These are phyloP conservation scores for Mrakia gelida DNA, from an alignment of 768 basidiomycete species.

Conservation along the genomic window DNA sequence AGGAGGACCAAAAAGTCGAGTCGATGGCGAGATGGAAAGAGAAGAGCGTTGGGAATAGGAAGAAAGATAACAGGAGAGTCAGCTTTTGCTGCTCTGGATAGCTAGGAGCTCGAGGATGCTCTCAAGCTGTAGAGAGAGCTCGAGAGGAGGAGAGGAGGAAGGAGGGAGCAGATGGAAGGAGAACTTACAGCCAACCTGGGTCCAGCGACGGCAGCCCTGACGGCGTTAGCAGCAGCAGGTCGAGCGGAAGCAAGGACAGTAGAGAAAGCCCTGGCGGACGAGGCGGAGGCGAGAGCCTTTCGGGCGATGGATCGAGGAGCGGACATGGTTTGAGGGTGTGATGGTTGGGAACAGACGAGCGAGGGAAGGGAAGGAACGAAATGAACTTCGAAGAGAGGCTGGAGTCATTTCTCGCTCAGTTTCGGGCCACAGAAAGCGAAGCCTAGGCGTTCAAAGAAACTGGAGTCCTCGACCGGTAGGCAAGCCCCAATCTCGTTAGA, in stretches of 20 bases:
- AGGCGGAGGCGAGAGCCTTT: slow-evolving; percentile 31
- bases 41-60: background rate
- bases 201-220: slow-evolving; percentile 32
- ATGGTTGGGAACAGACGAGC: background rate
- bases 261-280: slow-evolving; percentile 38
- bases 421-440: background rate
- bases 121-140: background rate
- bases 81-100: background rate
- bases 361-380: background rate
- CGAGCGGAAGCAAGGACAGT: slow-evolving; percentile 36
- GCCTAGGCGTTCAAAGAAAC: background rate
- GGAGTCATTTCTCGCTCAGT: background rate
- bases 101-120: background rate
- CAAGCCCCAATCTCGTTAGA: no score
- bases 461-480: no score
- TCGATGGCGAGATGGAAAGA: slow-evolving; percentile 8
- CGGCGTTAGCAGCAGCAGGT: slow-evolving; percentile 36
- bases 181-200: slow-evolving; percentile 11
- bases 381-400: background rate
- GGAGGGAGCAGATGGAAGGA: no score
- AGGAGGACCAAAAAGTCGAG: slow-evolving; percentile 17
- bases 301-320: slow-evolving; percentile 42
- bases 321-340: slow-evolving; percentile 32
- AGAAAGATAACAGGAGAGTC: background rate
- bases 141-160: background rate